A percentile compares a stretch with the other conserved stretches of the same genome.
Evolutionary conservation across 2,329 filamentous ascomycete genomes (phyloP).

Genomic region (Berkeleyomyces rouxiae): DNA sequence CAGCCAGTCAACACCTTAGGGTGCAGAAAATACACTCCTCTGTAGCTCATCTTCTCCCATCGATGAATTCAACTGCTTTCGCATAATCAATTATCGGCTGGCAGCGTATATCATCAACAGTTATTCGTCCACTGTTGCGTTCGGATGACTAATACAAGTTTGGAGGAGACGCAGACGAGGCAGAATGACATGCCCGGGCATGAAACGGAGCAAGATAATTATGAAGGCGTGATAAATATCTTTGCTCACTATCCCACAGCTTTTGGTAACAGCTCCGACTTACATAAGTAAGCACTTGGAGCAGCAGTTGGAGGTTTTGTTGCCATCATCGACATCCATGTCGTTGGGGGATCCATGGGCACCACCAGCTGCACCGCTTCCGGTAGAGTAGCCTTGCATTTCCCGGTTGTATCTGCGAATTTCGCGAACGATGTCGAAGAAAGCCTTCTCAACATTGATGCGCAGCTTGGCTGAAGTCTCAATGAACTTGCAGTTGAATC

Average conservation of each 20-base stretch:
- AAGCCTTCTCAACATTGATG: conserved; percentile 95
- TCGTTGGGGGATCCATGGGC: conserved; percentile 48
- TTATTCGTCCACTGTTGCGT: too few species aligned
- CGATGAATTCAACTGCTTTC: background rate
- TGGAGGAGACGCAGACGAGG: background rate
- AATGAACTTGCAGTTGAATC: conserved; percentile 95
- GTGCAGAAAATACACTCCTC: background rate
- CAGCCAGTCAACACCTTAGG: background rate
- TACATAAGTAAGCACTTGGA: conserved; percentile 79
- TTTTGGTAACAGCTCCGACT: conserved; percentile 18
- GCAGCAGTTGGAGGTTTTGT: conserved; percentile 62
- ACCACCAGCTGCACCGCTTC: conserved; percentile 47
- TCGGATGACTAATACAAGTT: background rate
- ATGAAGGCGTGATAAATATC: background rate
- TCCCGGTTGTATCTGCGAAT: conserved; percentile 98
- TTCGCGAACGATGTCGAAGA: conserved; percentile 95
- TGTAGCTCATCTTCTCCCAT: background rate
- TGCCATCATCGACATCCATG: conserved; percentile 61
- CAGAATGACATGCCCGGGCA: background rate
- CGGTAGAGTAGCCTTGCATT: conserved; percentile 73
- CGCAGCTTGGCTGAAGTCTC: conserved; percentile 97
- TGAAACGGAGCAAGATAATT: conserved; percentile 2
- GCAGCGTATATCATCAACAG: too few species aligned
- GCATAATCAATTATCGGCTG: too few species aligned
- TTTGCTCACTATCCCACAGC: background rate